Evolutionary conservation across 2,329 filamentous ascomycete species (phyloP), one percentile per base, ranked within the genome.

Genomic region (Colletotrichum sp.): DNA sequence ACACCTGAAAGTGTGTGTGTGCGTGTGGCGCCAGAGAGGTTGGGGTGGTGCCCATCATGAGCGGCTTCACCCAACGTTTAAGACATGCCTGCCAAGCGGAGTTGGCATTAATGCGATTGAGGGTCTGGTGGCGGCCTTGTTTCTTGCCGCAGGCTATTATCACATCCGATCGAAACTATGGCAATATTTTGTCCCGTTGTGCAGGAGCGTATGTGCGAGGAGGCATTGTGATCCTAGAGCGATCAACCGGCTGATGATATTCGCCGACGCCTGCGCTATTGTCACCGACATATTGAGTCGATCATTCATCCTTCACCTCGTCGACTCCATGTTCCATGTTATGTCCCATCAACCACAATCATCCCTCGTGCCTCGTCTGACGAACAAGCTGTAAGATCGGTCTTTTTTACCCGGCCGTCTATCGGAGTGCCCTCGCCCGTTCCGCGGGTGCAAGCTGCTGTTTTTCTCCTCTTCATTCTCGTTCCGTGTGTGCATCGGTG

Each of bases 81-180:
- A 75, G 69, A 72, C 62, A 75, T 67, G 69, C 36, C 69, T 75
- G 68, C 69, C 62, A 67, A 67, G 72, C 69, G 69, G 44, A 59
- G 57, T 64, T 18, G 24, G 49, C 26, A 39, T 39, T 52, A 16
- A 15, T 44, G 34, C 49, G 73, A 59, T 39, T 39, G 30, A 44
- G 30, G n/a, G 69, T 49, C 62, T 62, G 36, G 55, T 52, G 44
- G 44, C 44, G 6, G n/a, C 24, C 28, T 21, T 68, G 26, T 32
- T 36, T 52, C 30, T 15, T 32, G 16, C 57, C 21, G 52, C 63
- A 59, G 10, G n/a, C 39, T 12, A 6, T 49, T n/a, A 49, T n/a
- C 39, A 59, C 18, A n/a, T 62, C 28, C 30, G 26, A 34, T 12
- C 18, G 39, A 49, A 44, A n/a, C 6, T 49, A 7, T 49, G 39